Conservation (phyloP, 768 basidiomycete genomes). For the Dentipellis sp. region DNA sequence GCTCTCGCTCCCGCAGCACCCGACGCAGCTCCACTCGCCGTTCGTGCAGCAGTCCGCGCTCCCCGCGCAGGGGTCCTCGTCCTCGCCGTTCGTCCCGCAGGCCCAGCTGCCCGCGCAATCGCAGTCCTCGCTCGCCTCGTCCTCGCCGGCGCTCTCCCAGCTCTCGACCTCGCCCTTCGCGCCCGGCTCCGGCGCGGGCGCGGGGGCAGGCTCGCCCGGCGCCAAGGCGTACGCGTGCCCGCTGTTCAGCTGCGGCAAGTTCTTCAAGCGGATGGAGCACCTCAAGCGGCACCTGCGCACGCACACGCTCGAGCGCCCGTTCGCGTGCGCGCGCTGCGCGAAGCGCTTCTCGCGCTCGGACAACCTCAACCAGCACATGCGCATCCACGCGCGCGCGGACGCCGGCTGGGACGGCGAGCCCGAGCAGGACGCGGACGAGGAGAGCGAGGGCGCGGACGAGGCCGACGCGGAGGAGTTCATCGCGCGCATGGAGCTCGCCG, state of each 20-base stretch:
- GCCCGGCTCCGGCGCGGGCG: slow-evolving; percentile 11
- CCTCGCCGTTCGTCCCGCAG: slow-evolving; percentile 16
- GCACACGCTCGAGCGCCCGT: slow-evolving; percentile 86
- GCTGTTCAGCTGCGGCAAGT: slow-evolving; percentile 69
- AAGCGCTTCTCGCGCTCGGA: slow-evolving; percentile 86
- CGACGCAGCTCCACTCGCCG: too few species aligned
- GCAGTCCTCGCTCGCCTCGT: too few species aligned
- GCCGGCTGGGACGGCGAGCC: slow-evolving; percentile 19
- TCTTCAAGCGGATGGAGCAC: slow-evolving; percentile 92
- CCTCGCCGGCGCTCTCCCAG: too few species aligned
- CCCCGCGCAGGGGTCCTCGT: slow-evolving; percentile 13
- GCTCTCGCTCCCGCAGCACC: neutral
- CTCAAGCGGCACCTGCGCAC: slow-evolving; percentile 81
- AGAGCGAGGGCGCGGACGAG: slow-evolving; percentile 29
- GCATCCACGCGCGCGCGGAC: slow-evolving; percentile 58
- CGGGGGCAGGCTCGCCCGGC: slow-evolving; percentile 19
- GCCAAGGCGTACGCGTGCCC: slow-evolving; percentile 72
- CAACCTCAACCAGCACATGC: slow-evolving; percentile 79
- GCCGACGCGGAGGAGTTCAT: slow-evolving; percentile 16
- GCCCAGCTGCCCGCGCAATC: too few species aligned
- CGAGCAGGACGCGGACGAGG: slow-evolving; percentile 21
- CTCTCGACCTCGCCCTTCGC: too few species aligned
- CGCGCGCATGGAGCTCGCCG: slow-evolving; percentile 10
- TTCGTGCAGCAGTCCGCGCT: too few species aligned
- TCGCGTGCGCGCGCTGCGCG: slow-evolving; percentile 60